Conservation (phyloP, 768 basidiomycete genomes). For the Tricholoma matsutake region DNA sequence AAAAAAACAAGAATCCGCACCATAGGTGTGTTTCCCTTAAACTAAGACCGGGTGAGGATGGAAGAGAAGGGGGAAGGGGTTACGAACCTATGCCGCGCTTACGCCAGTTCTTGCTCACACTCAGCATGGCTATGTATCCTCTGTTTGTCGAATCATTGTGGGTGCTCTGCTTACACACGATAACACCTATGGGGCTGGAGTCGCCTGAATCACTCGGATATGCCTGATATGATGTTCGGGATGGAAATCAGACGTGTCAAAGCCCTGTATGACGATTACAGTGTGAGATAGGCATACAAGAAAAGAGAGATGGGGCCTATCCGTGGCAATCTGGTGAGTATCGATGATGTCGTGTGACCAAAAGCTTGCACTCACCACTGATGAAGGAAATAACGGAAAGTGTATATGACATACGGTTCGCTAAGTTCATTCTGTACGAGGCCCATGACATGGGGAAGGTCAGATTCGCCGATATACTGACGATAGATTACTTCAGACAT, state of each 20-base stretch:
- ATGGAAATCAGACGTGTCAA: background rate
- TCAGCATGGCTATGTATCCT: slow-evolving; percentile 98
- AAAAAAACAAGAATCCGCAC: slow-evolving; percentile 41
- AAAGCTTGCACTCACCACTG: slow-evolving; percentile 69
- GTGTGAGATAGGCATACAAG: slow-evolving; percentile 42
- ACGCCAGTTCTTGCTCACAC: slow-evolving; percentile 79
- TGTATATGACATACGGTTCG: slow-evolving; percentile 95
- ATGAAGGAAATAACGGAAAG: slow-evolving; percentile 94
- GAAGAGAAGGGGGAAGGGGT: slow-evolving; percentile 29
- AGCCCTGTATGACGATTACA: background rate
- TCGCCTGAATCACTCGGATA: slow-evolving; percentile 44
- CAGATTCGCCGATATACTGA: slow-evolving; percentile 71
- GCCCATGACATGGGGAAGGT: slow-evolving; percentile 79
- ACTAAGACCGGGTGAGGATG: slow-evolving; percentile 47
- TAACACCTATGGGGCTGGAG: slow-evolving; percentile 76
- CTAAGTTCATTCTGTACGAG: slow-evolving; percentile 90
- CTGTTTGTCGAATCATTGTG: slow-evolving; percentile 75
- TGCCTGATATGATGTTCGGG: slow-evolving; percentile 38
- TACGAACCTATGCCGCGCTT: slow-evolving; percentile 89
- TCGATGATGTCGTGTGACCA: slow-evolving; percentile 30
- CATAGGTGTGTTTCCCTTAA: slow-evolving; percentile 44
- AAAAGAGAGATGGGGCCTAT: slow-evolving; percentile 89
- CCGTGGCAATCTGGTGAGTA: slow-evolving; percentile 14
- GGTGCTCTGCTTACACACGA: slow-evolving; percentile 95
- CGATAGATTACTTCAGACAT: slow-evolving; percentile 58